Conservation (phyloP, 2,329 filamentous ascomycete species). For the Huntiella omanensis region DNA sequence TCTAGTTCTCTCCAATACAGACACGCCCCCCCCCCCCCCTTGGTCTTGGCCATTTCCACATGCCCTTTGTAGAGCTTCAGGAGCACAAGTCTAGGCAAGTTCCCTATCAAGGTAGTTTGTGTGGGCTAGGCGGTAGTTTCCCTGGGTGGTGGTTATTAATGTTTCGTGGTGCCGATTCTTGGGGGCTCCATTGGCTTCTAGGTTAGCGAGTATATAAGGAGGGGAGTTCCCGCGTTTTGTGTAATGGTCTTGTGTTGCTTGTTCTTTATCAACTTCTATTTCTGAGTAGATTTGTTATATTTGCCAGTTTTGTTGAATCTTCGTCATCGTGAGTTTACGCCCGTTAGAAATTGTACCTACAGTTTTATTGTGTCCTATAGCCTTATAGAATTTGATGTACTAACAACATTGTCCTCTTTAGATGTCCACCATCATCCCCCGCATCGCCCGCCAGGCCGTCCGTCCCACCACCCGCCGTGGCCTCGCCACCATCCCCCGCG, state of each 20-base stretch:
- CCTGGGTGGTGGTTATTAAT: neutral
- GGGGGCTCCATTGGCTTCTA: neutral
- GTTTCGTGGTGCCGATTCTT: neutral
- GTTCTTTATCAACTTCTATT: neutral
- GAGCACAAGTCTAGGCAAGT: too few relatives aligned
- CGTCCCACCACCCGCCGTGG: slow-evolving; percentile 39
- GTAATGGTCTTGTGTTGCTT: slow-evolving; percentile 1
- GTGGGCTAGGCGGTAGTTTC: too few relatives aligned
- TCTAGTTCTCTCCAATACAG: too few relatives aligned
- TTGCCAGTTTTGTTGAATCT: slow-evolving; percentile 2
- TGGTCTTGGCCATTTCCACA: too few relatives aligned
- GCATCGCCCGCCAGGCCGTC: slow-evolving; percentile 38
- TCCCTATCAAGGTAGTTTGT: too few relatives aligned
- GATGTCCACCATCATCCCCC: slow-evolving; percentile 29
- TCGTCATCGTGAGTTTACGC: neutral
- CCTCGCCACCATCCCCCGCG: slow-evolving; percentile 37
- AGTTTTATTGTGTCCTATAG: neutral
- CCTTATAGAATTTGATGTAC: too few relatives aligned
- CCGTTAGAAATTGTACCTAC: neutral
- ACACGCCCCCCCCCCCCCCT: too few relatives aligned
- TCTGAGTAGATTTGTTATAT: neutral
- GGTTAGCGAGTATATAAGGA: slow-evolving; percentile 1
- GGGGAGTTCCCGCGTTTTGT: neutral
- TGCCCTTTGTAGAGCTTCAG: too few relatives aligned
- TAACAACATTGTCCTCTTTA: neutral